A percentile compares a stretch with the other conserved stretches of the same genome.
Evolutionary conservation across 306 rosid species (phyloP).

Genomic region (Corylus heterophylla): DNA sequence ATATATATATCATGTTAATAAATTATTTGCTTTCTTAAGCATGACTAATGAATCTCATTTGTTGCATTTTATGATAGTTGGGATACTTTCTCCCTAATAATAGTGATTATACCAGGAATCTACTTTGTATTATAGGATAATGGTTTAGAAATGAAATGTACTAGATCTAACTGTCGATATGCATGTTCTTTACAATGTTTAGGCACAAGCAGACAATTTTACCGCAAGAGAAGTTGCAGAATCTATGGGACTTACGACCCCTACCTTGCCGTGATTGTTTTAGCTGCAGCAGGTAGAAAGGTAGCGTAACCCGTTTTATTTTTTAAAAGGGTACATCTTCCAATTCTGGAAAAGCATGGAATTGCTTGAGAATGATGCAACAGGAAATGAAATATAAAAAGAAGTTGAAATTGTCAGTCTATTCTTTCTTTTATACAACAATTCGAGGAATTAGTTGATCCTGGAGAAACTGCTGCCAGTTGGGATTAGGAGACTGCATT

Average conservation of each 20-base stretch:
- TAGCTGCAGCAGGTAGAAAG: slow-evolving; percentile 24
- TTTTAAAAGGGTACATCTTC: slow-evolving; percentile 29
- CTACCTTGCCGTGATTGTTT: slow-evolving; percentile 54
- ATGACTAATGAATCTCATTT: neutral
- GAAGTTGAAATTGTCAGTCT: slow-evolving; percentile 6
- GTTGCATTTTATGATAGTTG: neutral
- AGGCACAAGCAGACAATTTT: slow-evolving; percentile 83
- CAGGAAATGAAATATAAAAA: slow-evolving; percentile 21
- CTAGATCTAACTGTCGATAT: slow-evolving; percentile 9
- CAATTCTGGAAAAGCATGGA: slow-evolving; percentile 16
- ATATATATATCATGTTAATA: neutral
- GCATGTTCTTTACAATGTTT: slow-evolving; percentile 21
- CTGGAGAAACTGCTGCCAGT: slow-evolving; percentile 29
- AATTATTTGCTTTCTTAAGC: neutral
- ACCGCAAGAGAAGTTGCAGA: slow-evolving; percentile 79
- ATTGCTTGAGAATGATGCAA: slow-evolving; percentile 28
- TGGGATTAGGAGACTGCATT: slow-evolving; percentile 21
- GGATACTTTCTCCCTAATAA: neutral
- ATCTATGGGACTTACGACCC: slow-evolving; percentile 84
- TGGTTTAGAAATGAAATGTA: neutral
- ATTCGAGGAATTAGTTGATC: slow-evolving; percentile 17
- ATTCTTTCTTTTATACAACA: neutral
- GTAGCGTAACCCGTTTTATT: slow-evolving; percentile 12
- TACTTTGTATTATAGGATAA: neutral
- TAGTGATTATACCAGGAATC: neutral